Conservation (phyloP, 495 filamentous ascomycete genomes). For the Daldinia grandis region DNA sequence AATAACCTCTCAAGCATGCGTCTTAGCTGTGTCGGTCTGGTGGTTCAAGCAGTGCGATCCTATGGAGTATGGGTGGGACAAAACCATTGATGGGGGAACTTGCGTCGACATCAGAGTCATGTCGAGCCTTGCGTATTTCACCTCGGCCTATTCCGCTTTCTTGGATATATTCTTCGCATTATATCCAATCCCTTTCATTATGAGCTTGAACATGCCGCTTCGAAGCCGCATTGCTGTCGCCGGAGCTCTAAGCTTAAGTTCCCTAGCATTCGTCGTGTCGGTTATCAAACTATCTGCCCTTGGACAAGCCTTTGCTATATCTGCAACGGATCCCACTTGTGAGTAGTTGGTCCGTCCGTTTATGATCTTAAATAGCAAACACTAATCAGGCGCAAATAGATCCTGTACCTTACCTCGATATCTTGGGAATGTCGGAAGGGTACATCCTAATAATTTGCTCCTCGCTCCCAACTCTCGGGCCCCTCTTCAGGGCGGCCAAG, state of each 20-base stretch:
- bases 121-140: conserved; percentile 37
- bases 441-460: conserved; percentile 44
- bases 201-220: conserved; percentile 44
- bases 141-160: conserved; percentile 43
- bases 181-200: conserved; percentile 43
- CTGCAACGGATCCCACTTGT: conserved; percentile 40
- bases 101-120: conserved; percentile 31
- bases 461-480: conserved; percentile 42
- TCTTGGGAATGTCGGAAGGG: conserved; percentile 42
- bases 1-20: conserved; percentile 39
- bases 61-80: conserved; percentile 39
- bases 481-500: conserved; percentile 35
- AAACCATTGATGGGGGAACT: conserved; percentile 32
- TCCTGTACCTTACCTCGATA: conserved; percentile 43
- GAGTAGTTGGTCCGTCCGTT: conserved; percentile 3
- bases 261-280: conserved; percentile 35
- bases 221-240: conserved; percentile 35
- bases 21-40: conserved; percentile 39
- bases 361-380: neutral
- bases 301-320: conserved; percentile 27
- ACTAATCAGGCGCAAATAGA: conserved; percentile 19
- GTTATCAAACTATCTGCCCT: conserved; percentile 39
- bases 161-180: conserved; percentile 46
- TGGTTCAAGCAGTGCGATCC: conserved; percentile 45
- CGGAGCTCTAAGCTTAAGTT: conserved; percentile 36